A percentile compares a stretch with the other conserved stretches of the same genome.
These are phyloP conservation scores for Alternaria brassicicola DNA, from an alignment of 2,329 filamentous ascomycete species.

Conservation along the genomic window DNA sequence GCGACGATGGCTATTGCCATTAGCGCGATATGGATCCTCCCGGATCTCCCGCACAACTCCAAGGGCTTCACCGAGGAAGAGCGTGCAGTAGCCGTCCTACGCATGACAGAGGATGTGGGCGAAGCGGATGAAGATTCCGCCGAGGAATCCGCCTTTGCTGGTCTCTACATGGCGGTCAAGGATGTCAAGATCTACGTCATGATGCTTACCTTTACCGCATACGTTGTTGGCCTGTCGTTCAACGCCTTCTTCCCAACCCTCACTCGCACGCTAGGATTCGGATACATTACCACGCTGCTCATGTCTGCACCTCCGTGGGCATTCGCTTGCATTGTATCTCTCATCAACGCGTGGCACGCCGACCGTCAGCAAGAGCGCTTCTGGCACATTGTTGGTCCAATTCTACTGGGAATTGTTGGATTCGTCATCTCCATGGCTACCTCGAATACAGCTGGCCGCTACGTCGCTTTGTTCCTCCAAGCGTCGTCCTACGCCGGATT, in stretches of 20 bases:
- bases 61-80: conserved; percentile 57
- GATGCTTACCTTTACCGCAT: conserved; percentile 67
- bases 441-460: conserved; percentile 38
- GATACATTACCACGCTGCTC: conserved; percentile 47
- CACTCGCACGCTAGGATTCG: conserved; percentile 48
- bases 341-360: conserved; percentile 59
- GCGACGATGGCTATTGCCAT: conserved; percentile 44
- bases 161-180: conserved; percentile 64
- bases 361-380: conserved; percentile 58
- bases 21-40: conserved; percentile 38
- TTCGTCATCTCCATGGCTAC: conserved; percentile 50
- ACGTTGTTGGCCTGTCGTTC: conserved; percentile 59
- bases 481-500: conserved; percentile 50
- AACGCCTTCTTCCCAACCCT: conserved; percentile 49
- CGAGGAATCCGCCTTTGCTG: conserved; percentile 59
- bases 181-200: conserved; percentile 68
- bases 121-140: conserved; percentile 51
- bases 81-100: conserved; percentile 48
- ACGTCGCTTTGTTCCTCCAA: conserved; percentile 44
- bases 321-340: conserved; percentile 54
- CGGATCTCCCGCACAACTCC: conserved; percentile 49
- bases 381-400: conserved; percentile 58
- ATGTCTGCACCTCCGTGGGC: conserved; percentile 58
- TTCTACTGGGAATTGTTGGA: conserved; percentile 52
- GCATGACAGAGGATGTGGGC: conserved; percentile 58